Evolutionary conservation across 169 alveolate species (phyloP), one percentile per base, ranked within the genome.

Genomic region (Plasmodium inui): DNA sequence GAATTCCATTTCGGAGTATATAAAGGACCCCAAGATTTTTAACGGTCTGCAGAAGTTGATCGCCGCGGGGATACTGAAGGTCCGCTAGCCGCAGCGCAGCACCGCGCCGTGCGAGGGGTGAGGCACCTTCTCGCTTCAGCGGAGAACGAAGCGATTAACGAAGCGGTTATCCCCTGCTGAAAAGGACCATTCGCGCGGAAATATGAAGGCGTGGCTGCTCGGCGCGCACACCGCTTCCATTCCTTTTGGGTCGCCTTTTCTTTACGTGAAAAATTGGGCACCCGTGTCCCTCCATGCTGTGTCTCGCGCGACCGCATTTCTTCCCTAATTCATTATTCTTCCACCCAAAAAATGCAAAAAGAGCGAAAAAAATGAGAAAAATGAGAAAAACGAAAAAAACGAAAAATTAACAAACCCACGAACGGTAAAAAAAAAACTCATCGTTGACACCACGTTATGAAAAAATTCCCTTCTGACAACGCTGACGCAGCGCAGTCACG

Each of bases 51-150:
- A 98, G 92, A 99, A 99, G 92, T 97, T 99, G 10, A 98, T 99
- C 86, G 99, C 99, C 9, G 99, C 99, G 61, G 99, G 99, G 44
- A 97, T 98, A 67, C 85, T 98, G 71, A 97, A 98, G 95, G 98
- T 96, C 76, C 97, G 98, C 14, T 98, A 84, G 94, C 2, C 22
- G 8, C 5, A 2, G 22, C 44, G 44, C 6, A 4, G 9, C 22
- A 17, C 17, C n/a, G 17, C 55, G 4, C 55, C 5, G 53, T 0
- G 53, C 1, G 10, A 8, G 14, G 53, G 53, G 53, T 2, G 53
- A 17, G 3, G 14, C 53, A 41, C 14, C 53, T 3, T 39, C 10
- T 41, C 53, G 2, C 53, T 17, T 41, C 53, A 41, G 53, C 53
- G 10, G 19, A 1, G 9, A 46, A 46, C 44, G 44, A 37, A 37